Evolutionary conservation across 768 basidiomycete species (phyloP), one percentile per base, ranked within the genome.

Genomic region (Baorangia bicolor): DNA sequence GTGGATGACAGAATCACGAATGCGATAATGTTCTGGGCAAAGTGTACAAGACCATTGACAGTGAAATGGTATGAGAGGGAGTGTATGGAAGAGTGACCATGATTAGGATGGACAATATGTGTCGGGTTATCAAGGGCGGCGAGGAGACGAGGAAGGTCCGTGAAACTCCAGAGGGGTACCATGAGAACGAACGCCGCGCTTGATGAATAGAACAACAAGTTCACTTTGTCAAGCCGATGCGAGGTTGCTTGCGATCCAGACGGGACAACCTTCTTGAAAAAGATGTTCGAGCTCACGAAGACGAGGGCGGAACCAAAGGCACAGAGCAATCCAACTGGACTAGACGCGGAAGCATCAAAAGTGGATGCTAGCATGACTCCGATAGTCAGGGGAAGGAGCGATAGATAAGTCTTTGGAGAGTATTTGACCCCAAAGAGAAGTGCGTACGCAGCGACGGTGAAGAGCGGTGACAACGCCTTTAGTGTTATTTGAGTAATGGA

Each of bases 181-280:
- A 98, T 99, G 60, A 98, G 78, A 39, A 93, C 56, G 75, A 99
- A 98, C 1, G 97, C 97, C 80, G 92, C 89, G 53, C 91, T 79
- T 3, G 92, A 92, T 3, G 96, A 97, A 75, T 96, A 99, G 64
- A 97, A 83, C 25, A 99, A 77, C 11, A 99, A 79, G 74, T 98
- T 98, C 65, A 98, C 82, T 78, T 98, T 98, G 81, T 99, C 97
- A 33, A 99, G 82, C 73, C 93, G 94, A 69, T 89, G 88, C 4
- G 81, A 73, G 21, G 77, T 74, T 5, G 74, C 66, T 49, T 79
- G 79, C 9, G 82, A 78, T 42, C 67, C 64, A 23, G 77, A 71
- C 2, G 97, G 97, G 82, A 99, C 88, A 59, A 98, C 87, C 78
- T 96, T 98, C 76, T 99, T 99, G 82, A 96, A 98, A 73, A 95